phyloP scores from a whole-genome alignment of 2,329 filamentous ascomycete species.

The Pseudogymnoascus sp. region DNA sequence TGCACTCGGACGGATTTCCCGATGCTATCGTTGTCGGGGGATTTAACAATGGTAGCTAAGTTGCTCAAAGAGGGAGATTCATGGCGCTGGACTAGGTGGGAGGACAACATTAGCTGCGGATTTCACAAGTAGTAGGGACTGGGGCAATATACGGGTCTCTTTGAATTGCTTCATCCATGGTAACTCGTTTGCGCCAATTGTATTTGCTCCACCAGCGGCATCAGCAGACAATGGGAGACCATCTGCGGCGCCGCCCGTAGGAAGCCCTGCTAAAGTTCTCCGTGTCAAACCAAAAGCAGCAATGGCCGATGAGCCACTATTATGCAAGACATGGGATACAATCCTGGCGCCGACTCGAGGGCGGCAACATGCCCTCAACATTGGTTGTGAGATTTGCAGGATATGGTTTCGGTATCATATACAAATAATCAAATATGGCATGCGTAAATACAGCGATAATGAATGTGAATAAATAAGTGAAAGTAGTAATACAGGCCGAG shows the following conservation, averaged over 20 bases:
- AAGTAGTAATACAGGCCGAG: not conserved
- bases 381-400: not conserved
- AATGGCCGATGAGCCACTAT: not conserved
- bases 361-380: conserved; percentile 7
- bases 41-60: conserved; percentile 14
- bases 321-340: not conserved
- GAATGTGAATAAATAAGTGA: not conserved
- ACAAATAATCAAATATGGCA: not conserved
- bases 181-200: not conserved
- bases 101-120: conserved; percentile 3
- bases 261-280: not conserved
- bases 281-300: not conserved
- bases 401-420: not conserved
- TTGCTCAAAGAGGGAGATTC: not conserved
- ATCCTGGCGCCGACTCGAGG: conserved; percentile 1
- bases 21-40: conserved; percentile 17
- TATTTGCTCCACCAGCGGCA: not conserved
- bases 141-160: not conserved
- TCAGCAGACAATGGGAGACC: not conserved
- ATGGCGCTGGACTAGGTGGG: not conserved
- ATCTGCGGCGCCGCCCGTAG: not conserved
- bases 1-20: conserved; percentile 20
- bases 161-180: conserved; percentile 12
- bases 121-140: not conserved
- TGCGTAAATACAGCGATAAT: conserved; percentile 1